These are phyloP conservation scores for Aurifilum marmelostoma DNA, from an alignment of 2,329 filamentous ascomycete species.

Conservation along the genomic window DNA sequence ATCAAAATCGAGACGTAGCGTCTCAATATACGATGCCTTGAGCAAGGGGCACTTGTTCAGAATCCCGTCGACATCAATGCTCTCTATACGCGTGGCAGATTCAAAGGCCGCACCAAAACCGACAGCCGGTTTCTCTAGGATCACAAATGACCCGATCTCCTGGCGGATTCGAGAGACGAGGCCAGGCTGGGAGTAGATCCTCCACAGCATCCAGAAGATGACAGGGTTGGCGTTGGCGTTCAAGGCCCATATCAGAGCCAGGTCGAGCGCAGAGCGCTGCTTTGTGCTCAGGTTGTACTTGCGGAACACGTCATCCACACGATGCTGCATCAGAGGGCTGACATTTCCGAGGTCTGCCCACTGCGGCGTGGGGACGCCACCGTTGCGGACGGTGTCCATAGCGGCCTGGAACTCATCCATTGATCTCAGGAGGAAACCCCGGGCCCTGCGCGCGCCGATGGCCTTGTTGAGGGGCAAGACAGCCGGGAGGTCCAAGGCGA, in stretches of 20 bases:
- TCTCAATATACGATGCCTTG: constrained; percentile 46
- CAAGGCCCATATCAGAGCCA: constrained; percentile 44
- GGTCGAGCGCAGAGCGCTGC: constrained; percentile 41
- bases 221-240: constrained; percentile 45
- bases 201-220: constrained; percentile 46
- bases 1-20: constrained; percentile 43
- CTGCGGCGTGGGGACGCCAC: constrained; percentile 37
- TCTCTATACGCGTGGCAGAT: constrained; percentile 40
- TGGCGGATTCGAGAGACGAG: constrained; percentile 44
- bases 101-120: constrained; percentile 43
- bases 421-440: constrained; percentile 35
- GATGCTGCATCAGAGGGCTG: constrained; percentile 39
- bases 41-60: constrained; percentile 43
- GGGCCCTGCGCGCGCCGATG: constrained; percentile 39
- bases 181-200: constrained; percentile 44
- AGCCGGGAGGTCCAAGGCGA: constrained; percentile 39
- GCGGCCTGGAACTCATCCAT: constrained; percentile 42
- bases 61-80: constrained; percentile 42
- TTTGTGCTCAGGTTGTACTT: constrained; percentile 37
- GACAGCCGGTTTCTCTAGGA: constrained; percentile 39
- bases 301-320: constrained; percentile 30
- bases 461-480: constrained; percentile 41
- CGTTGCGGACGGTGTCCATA: constrained; percentile 40
- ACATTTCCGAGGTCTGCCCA: constrained; percentile 45
- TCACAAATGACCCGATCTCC: constrained; percentile 42